Percentiles rank a stretch among this genome's conserved stretches.
Conservation (phyloP, 306 rosid genomes). For the Clitoria ternatea region DNA sequence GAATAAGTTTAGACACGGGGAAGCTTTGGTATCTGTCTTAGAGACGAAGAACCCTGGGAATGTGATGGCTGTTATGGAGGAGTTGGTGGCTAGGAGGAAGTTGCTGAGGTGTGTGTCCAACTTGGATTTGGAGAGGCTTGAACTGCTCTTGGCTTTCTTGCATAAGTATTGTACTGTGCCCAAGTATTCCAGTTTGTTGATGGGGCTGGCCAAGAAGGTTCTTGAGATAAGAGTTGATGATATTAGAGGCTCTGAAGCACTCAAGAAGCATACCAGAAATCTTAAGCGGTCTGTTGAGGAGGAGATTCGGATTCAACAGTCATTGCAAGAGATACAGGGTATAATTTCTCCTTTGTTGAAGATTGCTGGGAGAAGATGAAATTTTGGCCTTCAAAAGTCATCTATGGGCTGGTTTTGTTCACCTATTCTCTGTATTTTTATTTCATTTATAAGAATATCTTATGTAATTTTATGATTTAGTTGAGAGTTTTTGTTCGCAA, state of each 20-base stretch:
- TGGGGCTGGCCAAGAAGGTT: conserved; percentile 74
- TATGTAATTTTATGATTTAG: conserved; percentile 3
- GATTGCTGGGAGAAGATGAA: conserved; percentile 74
- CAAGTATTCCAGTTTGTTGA: conserved; percentile 52
- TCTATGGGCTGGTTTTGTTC: conserved; percentile 7
- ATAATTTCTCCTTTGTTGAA: conserved; percentile 75
- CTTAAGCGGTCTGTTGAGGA: conserved; percentile 71
- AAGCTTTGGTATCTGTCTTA: conserved; percentile 68
- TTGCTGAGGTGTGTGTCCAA: conserved; percentile 55
- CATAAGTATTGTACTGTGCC: conserved; percentile 59
- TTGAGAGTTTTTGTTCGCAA: conserved; percentile 1
- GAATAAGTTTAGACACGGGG: conserved; percentile 85
- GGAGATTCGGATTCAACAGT: conserved; percentile 67
- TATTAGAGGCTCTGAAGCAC: conserved; percentile 43
- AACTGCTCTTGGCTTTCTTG: conserved; percentile 55
- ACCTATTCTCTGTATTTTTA: neutral
- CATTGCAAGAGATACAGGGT: conserved; percentile 82
- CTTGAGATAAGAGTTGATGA: conserved; percentile 64
- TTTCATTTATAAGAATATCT: neutral
- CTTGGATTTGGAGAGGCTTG: conserved; percentile 62
- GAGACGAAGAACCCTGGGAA: conserved; percentile 58
- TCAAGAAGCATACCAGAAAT: conserved; percentile 52
- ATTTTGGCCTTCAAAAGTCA: neutral
- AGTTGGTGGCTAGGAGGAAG: conserved; percentile 76
- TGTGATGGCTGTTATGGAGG: conserved; percentile 87